Evolutionary conservation across 2,329 filamentous ascomycete genomes (phyloP), one percentile per base, ranked within the genome.

Genomic region (Emydomyces testavorans): DNA sequence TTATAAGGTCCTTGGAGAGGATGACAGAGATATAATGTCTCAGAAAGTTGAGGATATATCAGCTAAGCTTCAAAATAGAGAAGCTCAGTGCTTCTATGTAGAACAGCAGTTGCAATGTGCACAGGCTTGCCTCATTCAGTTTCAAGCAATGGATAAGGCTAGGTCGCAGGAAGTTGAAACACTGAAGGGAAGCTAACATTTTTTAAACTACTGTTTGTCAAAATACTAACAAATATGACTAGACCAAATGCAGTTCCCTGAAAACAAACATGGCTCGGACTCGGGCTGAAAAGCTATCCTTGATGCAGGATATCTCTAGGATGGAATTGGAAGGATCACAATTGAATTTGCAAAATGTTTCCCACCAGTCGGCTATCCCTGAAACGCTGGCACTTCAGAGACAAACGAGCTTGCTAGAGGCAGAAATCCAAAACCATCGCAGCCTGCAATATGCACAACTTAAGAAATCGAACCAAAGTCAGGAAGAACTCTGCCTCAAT

Each of bases 321-420:
- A 56, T 82, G 48, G 77, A 76, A 56, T 75, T 76, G 2, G 79
- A 83, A 60, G 58, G 82, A 28, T 78, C 82, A 53, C 76, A 79
- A 57, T 65, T 83, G 11, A 74, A 73, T 53, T 69, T 73, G 5
- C 78, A 83, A 60, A 71, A 70, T 16, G 64, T 69, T 26, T 71
- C 72, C 11, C 79, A 89, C 46, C 80, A 88, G 58, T 74, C 76
- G 1, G 69, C 85, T 8, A 71, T 93, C 13, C 73, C 82, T 1
- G 87, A 94, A 60, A 94, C 93, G 63, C 72, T 90, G 38, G 75
- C 82, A 1, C 67, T 95, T 11, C 82, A 92, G 60, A 80, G 84
- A 38, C 85, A 92, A 64, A 64, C 94, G 23, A 82, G 76, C 58
- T 79, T 82, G 1, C 65, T 89, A 2, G 84, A 94, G 62, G 80